These are phyloP conservation scores for Penicillium sumatraense DNA, from an alignment of 2,329 filamentous ascomycete genomes.

Conservation along the genomic window DNA sequence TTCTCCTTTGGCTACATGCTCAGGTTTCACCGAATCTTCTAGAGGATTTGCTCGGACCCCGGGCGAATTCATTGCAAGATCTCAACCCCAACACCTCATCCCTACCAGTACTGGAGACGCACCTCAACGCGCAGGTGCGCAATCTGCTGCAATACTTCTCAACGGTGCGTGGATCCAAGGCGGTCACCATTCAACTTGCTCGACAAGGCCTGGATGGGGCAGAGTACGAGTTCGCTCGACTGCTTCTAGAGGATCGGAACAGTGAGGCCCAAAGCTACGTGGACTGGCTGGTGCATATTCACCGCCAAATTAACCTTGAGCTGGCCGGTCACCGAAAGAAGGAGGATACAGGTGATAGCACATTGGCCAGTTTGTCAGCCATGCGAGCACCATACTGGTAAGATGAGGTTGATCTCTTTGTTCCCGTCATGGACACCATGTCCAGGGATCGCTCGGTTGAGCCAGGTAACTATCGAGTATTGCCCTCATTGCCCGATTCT, in stretches of 20 bases:
- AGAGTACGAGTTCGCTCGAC: slow-evolving; percentile 92
- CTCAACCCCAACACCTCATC: slow-evolving; percentile 81
- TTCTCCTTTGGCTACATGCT: slow-evolving; percentile 88
- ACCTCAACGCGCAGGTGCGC: slow-evolving; percentile 90
- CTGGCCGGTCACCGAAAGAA: slow-evolving; percentile 57
- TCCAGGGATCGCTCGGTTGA: background rate
- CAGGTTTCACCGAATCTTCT: slow-evolving; percentile 92
- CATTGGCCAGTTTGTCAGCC: slow-evolving; percentile 50
- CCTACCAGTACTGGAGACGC: slow-evolving; percentile 84
- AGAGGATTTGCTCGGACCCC: slow-evolving; percentile 84
- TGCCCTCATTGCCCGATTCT: background rate
- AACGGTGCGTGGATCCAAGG: slow-evolving; percentile 80
- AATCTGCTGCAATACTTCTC: slow-evolving; percentile 90
- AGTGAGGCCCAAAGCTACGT: slow-evolving; percentile 98
- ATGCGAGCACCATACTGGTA: slow-evolving; percentile 54
- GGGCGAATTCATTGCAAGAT: slow-evolving; percentile 69
- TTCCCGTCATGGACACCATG: background rate
- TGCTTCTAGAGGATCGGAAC: slow-evolving; percentile 92
- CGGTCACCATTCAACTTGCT: slow-evolving; percentile 85
- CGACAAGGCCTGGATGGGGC: slow-evolving; percentile 91
- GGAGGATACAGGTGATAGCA: slow-evolving; percentile 49
- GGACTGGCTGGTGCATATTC: slow-evolving; percentile 95
- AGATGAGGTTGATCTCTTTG: background rate
- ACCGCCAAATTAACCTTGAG: slow-evolving; percentile 91
- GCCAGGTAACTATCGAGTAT: slow-evolving; percentile 4